Conservation (phyloP, 306 rosid genomes). For the Corylus americana region DNA sequence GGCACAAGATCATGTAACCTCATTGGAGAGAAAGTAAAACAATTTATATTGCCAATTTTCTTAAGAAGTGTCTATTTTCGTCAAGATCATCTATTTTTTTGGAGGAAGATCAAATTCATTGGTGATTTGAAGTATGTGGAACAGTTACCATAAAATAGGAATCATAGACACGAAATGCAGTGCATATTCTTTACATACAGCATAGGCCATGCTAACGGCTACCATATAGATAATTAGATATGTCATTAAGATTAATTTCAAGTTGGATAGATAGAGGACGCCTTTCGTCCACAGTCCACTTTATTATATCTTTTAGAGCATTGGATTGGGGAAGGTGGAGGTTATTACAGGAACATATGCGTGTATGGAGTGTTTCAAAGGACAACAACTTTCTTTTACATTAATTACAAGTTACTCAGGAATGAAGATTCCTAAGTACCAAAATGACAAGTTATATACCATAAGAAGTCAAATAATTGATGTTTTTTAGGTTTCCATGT, state of each 20-base stretch:
- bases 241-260: not conserved
- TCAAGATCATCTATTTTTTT: too few species aligned
- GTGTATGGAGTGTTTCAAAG: not conserved
- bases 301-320: not conserved
- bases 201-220: not conserved
- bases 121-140: not conserved
- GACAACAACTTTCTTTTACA: not conserved
- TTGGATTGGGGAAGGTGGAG: not conserved
- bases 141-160: not conserved
- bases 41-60: too few species aligned
- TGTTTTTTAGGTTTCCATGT: not conserved
- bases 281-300: not conserved
- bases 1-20: too few species aligned
- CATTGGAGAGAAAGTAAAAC: too few species aligned
- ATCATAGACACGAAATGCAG: not conserved
- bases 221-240: too few species aligned
- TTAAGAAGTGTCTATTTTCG: too few species aligned
- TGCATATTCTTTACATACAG: constrained; percentile 1
- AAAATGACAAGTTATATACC: not conserved
- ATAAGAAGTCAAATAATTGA: not conserved
- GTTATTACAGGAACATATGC: not conserved
- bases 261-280: not conserved
- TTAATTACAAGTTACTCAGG: not conserved
- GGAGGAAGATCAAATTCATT: too few species aligned
- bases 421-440: not conserved